Evolutionary conservation across 495 filamentous ascomycete genomes (phyloP), one percentile per base, ranked within the genome.

Genomic region (Oidiodendron maius): DNA sequence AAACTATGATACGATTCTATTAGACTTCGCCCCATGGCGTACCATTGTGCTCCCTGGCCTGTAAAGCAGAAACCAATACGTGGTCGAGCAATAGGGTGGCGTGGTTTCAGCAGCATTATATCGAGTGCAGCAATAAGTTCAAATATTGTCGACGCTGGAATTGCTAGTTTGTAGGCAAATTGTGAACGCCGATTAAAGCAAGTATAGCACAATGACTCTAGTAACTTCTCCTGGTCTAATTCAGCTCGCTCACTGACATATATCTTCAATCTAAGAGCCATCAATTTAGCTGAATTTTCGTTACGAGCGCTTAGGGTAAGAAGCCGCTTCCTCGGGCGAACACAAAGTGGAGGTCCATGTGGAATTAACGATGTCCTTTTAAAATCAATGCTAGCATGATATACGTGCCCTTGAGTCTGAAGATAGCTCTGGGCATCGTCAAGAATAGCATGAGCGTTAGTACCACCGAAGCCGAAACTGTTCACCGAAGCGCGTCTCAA

Each of bases 361-460:
- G n/a, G n/a, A n/a, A n/a, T n/a, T n/a, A n/a, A n/a, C n/a, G n/a
- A n/a, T n/a, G n/a, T n/a, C n/a, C n/a, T 40, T 40, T 18, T 10
- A 40, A 10, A 18, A 18, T 18, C 37, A 40, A 10, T 18, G 17
- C 12, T 40, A 40, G 10, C 2, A n/a, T 32, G 28, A 32, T 32
- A n/a, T 9, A 13, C 8, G 17, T 18, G 18, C 3, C 40, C 22
- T 6, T 23, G 40, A 13, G 2, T 1, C 16, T 20, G 10, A 23
- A 42, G 20, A 25, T 23, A 42, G 3, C 12, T 11, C 16, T 42
- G 5, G 2, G 21, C n/a, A 32, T 39, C 67, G 32, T 83, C 79
- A 0, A 84, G 11, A 32, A 84, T 66, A 2, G 61, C 65, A 52
- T 84, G 78, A 0, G 70, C 67, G 51, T 83, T 83, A 15, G 74